Conservation (phyloP, 108 stramenopile genomes). For the Mediolabrus comicus region DNA sequence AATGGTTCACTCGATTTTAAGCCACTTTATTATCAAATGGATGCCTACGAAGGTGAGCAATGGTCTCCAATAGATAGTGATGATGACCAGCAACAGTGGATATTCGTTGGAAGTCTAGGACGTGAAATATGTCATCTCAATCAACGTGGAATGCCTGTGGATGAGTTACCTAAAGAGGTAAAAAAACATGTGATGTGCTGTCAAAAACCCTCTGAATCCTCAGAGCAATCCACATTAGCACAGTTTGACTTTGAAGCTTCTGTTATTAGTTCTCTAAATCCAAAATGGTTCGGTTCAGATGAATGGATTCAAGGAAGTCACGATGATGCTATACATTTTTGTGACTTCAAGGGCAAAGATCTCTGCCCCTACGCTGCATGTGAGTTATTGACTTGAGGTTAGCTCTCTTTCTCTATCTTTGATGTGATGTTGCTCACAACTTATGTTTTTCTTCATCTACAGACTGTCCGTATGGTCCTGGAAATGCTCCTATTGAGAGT, state of each 20-base stretch:
- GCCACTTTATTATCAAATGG: slow-evolving; percentile 20
- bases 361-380: background rate
- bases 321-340: background rate
- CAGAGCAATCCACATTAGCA: background rate
- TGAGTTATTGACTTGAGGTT: no score
- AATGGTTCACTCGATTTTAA: slow-evolving; percentile 11
- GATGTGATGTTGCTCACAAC: no score
- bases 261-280: background rate
- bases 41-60: slow-evolving; percentile 26
- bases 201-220: background rate
- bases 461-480: background rate
- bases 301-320: background rate
- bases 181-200: background rate
- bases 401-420: no score
- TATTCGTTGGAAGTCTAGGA: slow-evolving; percentile 11
- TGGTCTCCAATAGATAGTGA: slow-evolving; percentile 17
- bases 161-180: background rate
- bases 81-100: slow-evolving; percentile 10
- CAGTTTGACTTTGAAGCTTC: background rate
- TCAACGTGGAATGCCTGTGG: background rate
- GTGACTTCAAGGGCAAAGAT: background rate
- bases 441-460: no score
- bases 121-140: background rate
- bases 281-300: background rate
- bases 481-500: background rate